A percentile compares a stretch with the other conserved stretches of the same genome.
phyloP scores from a whole-genome alignment of 2,329 filamentous ascomycete species.

The Aspergillus neoniger region DNA sequence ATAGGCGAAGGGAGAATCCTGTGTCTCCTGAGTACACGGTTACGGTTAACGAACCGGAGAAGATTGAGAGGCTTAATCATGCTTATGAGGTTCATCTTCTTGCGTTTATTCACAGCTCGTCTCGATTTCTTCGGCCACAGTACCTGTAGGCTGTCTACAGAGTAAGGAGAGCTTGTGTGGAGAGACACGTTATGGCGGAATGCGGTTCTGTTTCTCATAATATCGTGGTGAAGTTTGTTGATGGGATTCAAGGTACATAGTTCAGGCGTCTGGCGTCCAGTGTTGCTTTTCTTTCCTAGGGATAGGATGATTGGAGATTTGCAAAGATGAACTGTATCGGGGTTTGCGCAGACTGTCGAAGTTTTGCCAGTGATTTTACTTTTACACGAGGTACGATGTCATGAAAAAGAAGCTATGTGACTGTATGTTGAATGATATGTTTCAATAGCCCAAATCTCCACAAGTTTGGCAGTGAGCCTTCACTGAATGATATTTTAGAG shows the following conservation, averaged over 20 bases:
- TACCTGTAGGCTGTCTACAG: neutral
- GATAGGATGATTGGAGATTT: too few relatives aligned
- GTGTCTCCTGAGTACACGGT: neutral
- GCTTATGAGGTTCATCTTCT: slow-evolving; percentile 4
- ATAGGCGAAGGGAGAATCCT: neutral
- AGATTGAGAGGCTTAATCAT: slow-evolving; percentile 1
- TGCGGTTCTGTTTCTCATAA: neutral
- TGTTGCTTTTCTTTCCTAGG: neutral
- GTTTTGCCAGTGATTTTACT: too few relatives aligned
- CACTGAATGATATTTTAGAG: too few relatives aligned
- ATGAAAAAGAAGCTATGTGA: too few relatives aligned
- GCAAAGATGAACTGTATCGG: too few relatives aligned
- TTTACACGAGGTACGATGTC: too few relatives aligned
- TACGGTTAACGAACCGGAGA: neutral
- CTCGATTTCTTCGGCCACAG: neutral
- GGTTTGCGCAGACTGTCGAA: too few relatives aligned
- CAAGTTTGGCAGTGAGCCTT: too few relatives aligned
- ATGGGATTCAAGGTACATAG: neutral
- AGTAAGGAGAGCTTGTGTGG: too few relatives aligned
- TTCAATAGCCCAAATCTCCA: too few relatives aligned
- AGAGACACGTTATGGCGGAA: neutral
- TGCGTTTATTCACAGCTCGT: slow-evolving; percentile 2
- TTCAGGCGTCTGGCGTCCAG: neutral
- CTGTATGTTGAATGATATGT: too few relatives aligned
- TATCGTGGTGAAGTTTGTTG: neutral